A percentile compares a stretch with the other conserved stretches of the same genome.
These are phyloP conservation scores for Mrakia hoshinonis DNA, from an alignment of 768 basidiomycete genomes.

Conservation along the genomic window DNA sequence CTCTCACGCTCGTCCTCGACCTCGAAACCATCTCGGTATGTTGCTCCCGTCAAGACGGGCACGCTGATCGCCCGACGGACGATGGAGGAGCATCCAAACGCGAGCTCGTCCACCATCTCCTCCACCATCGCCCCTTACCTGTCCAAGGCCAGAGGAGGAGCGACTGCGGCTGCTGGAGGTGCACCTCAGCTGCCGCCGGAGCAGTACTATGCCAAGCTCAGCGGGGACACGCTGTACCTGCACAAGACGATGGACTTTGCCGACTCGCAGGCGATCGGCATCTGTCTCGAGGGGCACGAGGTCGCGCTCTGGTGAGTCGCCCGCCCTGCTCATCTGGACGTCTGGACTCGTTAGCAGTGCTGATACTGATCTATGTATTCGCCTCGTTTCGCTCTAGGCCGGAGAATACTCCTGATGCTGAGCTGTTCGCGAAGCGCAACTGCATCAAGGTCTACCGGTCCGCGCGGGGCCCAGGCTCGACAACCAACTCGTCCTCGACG, in stretches of 20 bases:
- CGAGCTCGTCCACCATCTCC: neutral
- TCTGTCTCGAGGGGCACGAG: neutral
- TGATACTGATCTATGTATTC: neutral
- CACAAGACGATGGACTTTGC: constrained; percentile 9
- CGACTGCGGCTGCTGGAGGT: neutral
- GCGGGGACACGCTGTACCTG: constrained; percentile 14
- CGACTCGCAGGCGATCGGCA: neutral
- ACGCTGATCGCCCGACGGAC: constrained; percentile 2
- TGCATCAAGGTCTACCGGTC: constrained; percentile 3
- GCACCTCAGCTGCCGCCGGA: neutral
- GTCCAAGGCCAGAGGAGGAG: neutral
- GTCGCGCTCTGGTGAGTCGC: neutral
- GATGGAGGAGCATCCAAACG: neutral
- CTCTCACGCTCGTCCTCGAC: neutral
- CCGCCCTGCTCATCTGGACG: no score
- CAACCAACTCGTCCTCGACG: neutral
- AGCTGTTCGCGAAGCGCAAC: constrained; percentile 15
- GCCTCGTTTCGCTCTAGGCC: neutral
- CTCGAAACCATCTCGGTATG: neutral
- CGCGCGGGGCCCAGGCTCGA: constrained; percentile 34
- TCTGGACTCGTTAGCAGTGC: no score
- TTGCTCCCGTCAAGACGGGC: neutral
- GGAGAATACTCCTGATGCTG: neutral
- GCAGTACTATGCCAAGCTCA: constrained; percentile 4
- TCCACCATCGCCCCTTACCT: constrained; percentile 1